phyloP scores from a whole-genome alignment of 2,329 filamentous ascomycete genomes.

The Alternaria panax region DNA sequence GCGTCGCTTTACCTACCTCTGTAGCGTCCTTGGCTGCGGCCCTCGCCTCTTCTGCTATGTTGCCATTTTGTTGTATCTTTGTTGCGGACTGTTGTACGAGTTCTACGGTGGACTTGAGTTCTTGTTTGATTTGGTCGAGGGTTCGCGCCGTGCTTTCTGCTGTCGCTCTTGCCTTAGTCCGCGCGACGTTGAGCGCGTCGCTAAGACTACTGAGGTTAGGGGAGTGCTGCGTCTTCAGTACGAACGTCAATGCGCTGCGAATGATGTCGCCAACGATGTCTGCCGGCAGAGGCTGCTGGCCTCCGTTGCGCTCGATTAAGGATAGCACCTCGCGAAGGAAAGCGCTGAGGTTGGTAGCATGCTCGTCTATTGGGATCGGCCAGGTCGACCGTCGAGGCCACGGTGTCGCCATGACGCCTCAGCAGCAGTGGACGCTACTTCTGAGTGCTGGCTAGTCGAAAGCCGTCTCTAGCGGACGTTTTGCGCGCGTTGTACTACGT shows the following conservation, averaged over 20 bases:
- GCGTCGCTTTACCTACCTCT: conserved; percentile 12
- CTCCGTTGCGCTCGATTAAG: background rate
- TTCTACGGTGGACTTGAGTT: conserved; percentile 2
- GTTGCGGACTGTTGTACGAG: conserved; percentile 7
- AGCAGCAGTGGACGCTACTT: conserved; percentile 19
- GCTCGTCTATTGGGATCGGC: conserved; percentile 13
- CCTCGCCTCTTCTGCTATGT: conserved; percentile 21
- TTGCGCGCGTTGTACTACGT: conserved; percentile 8
- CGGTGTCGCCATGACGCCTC: conserved; percentile 7
- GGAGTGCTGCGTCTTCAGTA: conserved; percentile 26
- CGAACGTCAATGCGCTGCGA: conserved; percentile 21
- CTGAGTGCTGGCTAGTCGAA: conserved; percentile 7
- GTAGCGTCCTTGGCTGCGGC: conserved; percentile 20
- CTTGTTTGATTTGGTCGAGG: conserved; percentile 17
- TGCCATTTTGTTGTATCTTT: conserved; percentile 18
- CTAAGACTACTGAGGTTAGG: conserved; percentile 19
- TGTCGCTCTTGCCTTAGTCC: conserved; percentile 20
- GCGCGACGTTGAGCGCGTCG: conserved; percentile 19
- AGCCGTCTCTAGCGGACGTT: conserved; percentile 6
- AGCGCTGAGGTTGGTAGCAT: conserved; percentile 22
- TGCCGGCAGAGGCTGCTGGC: conserved; percentile 19
- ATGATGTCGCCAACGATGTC: conserved; percentile 17
- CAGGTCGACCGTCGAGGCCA: background rate
- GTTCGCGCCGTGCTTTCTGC: conserved; percentile 15
- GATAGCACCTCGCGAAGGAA: background rate